phyloP scores from a whole-genome alignment of 352 stramenopile genomes.

The Aphanomyces invadans region DNA sequence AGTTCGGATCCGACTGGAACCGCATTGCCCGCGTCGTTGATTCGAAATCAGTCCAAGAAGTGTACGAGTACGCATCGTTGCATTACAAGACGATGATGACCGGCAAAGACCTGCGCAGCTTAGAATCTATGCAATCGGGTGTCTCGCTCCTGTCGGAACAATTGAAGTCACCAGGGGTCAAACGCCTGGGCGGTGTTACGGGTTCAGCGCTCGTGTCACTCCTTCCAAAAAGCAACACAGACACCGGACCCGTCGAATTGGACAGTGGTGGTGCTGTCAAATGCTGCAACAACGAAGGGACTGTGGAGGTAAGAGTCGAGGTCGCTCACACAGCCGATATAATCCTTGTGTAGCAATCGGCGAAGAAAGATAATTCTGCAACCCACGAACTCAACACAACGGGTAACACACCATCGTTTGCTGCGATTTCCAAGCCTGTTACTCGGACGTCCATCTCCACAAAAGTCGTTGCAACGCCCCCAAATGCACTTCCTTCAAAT shows the following conservation, averaged over 20 bases:
- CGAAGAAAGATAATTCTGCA: neutral
- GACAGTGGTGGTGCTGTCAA: neutral
- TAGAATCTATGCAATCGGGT: constrained; percentile 17
- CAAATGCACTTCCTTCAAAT: neutral
- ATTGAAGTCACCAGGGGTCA: neutral
- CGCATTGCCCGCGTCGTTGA: constrained; percentile 17
- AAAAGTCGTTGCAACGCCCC: neutral
- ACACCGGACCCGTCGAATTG: neutral
- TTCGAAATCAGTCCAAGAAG: constrained; percentile 24
- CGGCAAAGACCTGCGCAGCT: constrained; percentile 20
- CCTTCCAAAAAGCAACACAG: neutral
- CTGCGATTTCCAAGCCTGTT: neutral
- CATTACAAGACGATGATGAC: constrained; percentile 25
- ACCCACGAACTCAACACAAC: neutral
- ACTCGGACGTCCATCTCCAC: neutral
- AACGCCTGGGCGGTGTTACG: neutral
- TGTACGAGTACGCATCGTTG: constrained; percentile 24
- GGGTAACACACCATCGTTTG: neutral
- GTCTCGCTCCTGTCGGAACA: constrained; percentile 4
- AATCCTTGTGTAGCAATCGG: neutral
- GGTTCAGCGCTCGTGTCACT: neutral
- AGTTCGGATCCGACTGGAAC: constrained; percentile 24
- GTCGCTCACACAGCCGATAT: no score
- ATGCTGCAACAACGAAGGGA: no score
- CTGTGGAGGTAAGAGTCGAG: no score